Evolutionary conservation across 768 basidiomycete species (phyloP).

Genomic region (Panellus pusillus): DNA sequence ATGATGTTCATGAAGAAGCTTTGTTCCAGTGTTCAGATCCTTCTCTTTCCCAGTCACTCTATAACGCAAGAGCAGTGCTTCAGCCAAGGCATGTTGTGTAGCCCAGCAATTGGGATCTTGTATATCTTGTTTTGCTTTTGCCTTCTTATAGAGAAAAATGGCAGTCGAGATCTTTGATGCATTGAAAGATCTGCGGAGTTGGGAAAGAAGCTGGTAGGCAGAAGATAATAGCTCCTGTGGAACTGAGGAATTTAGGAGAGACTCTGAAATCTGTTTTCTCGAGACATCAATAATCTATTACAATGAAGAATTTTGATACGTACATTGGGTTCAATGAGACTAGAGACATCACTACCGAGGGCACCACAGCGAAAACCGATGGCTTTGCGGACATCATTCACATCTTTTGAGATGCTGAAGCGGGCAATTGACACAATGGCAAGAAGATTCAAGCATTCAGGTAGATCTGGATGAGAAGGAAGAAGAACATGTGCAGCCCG

Average conservation of each 20-base stretch:
- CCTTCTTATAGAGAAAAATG: constrained; percentile 3
- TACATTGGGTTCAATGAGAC: constrained; percentile 5
- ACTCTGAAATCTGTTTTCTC: not conserved
- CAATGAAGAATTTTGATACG: not conserved
- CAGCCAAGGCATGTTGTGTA: constrained; percentile 1
- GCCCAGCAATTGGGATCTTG: constrained; percentile 1
- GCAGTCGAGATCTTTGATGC: constrained; percentile 3
- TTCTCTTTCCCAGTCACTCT: constrained; percentile 4
- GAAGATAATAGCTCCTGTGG: constrained; percentile 1
- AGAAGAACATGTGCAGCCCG: too few relatives aligned
- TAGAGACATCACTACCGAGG: constrained; percentile 1
- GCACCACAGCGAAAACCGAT: constrained; percentile 6
- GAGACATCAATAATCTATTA: not conserved
- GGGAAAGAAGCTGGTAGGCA: constrained; percentile 2
- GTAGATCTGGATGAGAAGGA: not conserved
- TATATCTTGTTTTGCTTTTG: constrained; percentile 1
- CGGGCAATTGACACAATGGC: not conserved
- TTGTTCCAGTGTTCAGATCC: constrained; percentile 1
- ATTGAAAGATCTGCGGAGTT: constrained; percentile 3
- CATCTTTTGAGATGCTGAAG: constrained; percentile 1
- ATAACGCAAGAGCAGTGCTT: constrained; percentile 2
- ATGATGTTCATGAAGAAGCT: constrained; percentile 6
- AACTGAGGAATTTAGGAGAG: not conserved
- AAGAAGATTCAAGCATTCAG: constrained; percentile 1
- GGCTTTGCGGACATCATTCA: constrained; percentile 5